Evolutionary conservation across 2,329 filamentous ascomycete species (phyloP).

Genomic region (Cladobotryum mycophilum): DNA sequence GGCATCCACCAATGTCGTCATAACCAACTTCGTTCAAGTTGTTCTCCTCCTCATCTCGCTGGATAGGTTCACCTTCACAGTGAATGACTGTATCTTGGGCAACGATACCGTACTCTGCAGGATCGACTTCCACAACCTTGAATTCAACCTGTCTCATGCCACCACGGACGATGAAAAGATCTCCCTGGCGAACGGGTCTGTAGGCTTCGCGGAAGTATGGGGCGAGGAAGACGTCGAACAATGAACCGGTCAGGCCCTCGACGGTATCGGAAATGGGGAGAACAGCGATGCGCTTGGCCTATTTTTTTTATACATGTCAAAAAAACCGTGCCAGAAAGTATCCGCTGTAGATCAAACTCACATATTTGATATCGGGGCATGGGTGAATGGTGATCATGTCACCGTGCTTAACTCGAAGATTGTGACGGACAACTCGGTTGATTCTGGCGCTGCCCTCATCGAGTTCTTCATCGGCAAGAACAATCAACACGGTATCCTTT

Average conservation of each 20-base stretch:
- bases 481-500: conserved; percentile 97
- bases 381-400: conserved; percentile 96
- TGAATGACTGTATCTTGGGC: conserved; percentile 98
- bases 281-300: conserved; percentile 98
- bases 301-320: conserved; percentile 1
- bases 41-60: conserved; percentile 98
- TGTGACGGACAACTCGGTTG: conserved; percentile 98
- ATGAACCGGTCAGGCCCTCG: conserved; percentile 92
- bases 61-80: conserved; percentile 81
- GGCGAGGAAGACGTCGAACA: conserved; percentile 98
- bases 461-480: conserved; percentile 93
- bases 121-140: conserved; percentile 98
- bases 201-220: conserved; percentile 99
- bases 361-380: conserved; percentile 99
- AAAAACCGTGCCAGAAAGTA: neutral
- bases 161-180: conserved; percentile 94
- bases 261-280: conserved; percentile 97
- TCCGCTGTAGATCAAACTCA: conserved; percentile 44
- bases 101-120: conserved; percentile 96
- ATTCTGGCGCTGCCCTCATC: conserved; percentile 96
- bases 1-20: conserved; percentile 97
- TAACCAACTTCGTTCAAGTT: conserved; percentile 99
- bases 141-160: conserved; percentile 99
- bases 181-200: conserved; percentile 91
- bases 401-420: conserved; percentile 95